These are phyloP conservation scores for Spirogloea muscicola DNA, from an alignment of 139 green algal genomes.

Conservation along the genomic window DNA sequence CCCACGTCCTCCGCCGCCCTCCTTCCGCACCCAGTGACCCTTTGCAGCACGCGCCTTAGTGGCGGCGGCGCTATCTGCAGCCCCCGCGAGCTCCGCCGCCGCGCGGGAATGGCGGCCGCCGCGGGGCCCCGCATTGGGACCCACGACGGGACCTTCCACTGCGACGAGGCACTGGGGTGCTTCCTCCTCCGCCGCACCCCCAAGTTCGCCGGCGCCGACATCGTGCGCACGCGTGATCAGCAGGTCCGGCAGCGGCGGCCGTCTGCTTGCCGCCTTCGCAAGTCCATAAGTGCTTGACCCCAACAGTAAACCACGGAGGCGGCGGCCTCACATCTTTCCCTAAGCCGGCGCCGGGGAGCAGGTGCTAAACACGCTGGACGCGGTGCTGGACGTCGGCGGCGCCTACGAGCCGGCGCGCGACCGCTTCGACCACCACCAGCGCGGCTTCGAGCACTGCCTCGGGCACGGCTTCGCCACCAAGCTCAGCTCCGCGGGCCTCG, in stretches of 20 bases:
- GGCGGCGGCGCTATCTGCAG: slow-evolving; percentile 1
- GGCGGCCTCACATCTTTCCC: background rate
- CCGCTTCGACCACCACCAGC: slow-evolving; percentile 93
- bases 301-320: background rate
- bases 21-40: background rate
- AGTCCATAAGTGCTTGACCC: background rate
- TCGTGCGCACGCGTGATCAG: slow-evolving; percentile 72
- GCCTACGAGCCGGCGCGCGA: slow-evolving; percentile 68
- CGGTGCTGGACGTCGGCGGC: slow-evolving; percentile 90
- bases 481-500: slow-evolving; percentile 55
- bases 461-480: slow-evolving; percentile 59
- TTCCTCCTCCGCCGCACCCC: slow-evolving; percentile 61
- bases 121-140: slow-evolving; percentile 25
- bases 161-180: slow-evolving; percentile 93
- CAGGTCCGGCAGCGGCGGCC: slow-evolving; percentile 29
- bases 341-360: slow-evolving; percentile 25
- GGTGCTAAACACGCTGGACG: slow-evolving; percentile 71
- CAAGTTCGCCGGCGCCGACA: slow-evolving; percentile 41
- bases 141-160: slow-evolving; percentile 93
- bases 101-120: background rate
- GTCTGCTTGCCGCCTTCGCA: background rate
- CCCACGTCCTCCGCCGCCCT: background rate
- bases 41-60: background rate
- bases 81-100: background rate
- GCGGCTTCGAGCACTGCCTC: slow-evolving; percentile 74